A percentile compares a stretch with the other conserved stretches of the same genome.
These are phyloP conservation scores for Penicillium sp. DNA, from an alignment of 2,329 filamentous ascomycete species.

Conservation along the genomic window DNA sequence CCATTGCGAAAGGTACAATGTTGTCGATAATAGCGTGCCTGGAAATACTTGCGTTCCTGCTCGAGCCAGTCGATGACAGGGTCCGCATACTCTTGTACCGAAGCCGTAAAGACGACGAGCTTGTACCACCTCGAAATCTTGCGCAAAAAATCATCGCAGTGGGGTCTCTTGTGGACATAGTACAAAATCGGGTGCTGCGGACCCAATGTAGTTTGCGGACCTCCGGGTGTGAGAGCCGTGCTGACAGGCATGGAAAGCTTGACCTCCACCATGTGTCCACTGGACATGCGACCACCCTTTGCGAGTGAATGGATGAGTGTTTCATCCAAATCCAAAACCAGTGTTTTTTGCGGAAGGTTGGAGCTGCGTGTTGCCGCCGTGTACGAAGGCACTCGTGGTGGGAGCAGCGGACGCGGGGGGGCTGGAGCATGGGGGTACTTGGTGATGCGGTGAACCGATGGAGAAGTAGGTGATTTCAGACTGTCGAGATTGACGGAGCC, in stretches of 20 bases:
- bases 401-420: slow-evolving; percentile 83
- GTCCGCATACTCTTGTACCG: slow-evolving; percentile 96
- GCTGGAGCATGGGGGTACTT: slow-evolving; percentile 86
- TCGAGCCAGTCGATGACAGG: slow-evolving; percentile 99
- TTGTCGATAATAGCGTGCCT: slow-evolving; percentile 87
- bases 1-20: slow-evolving; percentile 95
- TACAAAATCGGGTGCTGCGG: slow-evolving; percentile 95
- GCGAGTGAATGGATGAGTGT: slow-evolving; percentile 97
- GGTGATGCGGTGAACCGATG: slow-evolving; percentile 63
- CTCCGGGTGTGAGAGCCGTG: slow-evolving; percentile 36
- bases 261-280: slow-evolving; percentile 98
- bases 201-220: slow-evolving; percentile 61
- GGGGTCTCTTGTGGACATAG: slow-evolving; percentile 95
- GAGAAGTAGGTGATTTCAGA: slow-evolving; percentile 89
- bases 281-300: slow-evolving; percentile 90
- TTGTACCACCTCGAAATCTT: slow-evolving; percentile 98
- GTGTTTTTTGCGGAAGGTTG: slow-evolving; percentile 70
- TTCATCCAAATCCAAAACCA: slow-evolving; percentile 93
- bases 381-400: slow-evolving; percentile 83
- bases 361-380: slow-evolving; percentile 45
- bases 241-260: slow-evolving; percentile 53
- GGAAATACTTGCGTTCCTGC: slow-evolving; percentile 93
- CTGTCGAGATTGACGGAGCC: slow-evolving; percentile 64
- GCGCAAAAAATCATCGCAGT: slow-evolving; percentile 93
- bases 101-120: slow-evolving; percentile 91